Evolutionary conservation across 2,329 filamentous ascomycete species (phyloP).

Genomic region (Penicillium sp.): DNA sequence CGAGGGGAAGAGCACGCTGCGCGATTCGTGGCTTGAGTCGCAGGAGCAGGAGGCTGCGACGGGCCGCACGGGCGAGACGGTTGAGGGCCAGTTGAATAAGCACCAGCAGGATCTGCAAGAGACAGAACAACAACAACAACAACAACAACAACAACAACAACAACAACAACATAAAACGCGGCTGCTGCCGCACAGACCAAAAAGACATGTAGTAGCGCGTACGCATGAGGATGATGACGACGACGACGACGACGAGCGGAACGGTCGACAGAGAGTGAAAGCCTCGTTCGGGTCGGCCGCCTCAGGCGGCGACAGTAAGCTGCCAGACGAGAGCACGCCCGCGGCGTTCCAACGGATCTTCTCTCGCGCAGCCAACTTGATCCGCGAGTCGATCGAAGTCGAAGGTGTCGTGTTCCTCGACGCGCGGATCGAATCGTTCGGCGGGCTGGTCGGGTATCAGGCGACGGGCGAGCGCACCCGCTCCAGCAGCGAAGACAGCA

Average conservation of each 20-base stretch:
- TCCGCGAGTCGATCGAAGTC: constrained; percentile 49
- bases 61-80: constrained; percentile 17
- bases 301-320: not conserved
- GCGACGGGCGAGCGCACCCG: not conserved
- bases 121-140: not conserved
- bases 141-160: not conserved
- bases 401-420: constrained; percentile 46
- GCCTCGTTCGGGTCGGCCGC: not conserved
- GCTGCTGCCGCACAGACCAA: not conserved
- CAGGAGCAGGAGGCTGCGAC: constrained; percentile 20
- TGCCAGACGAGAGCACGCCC: constrained; percentile 14
- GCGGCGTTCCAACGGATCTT: constrained; percentile 38
- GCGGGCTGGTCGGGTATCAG: constrained; percentile 20
- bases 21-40: constrained; percentile 29
- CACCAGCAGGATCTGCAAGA: constrained; percentile 28
- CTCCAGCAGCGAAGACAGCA: constrained; percentile 28
- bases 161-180: not conserved
- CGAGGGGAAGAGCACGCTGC: constrained; percentile 47
- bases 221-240: not conserved
- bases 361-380: constrained; percentile 51
- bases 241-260: not conserved
- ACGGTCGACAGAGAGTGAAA: not conserved
- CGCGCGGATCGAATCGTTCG: constrained; percentile 25
- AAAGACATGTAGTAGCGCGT: too few species aligned
- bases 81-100: constrained; percentile 28